Base-by-base conservation (phyloP, 768 basidiomycete species). In the Phlebiopsis gigantea region DNA sequence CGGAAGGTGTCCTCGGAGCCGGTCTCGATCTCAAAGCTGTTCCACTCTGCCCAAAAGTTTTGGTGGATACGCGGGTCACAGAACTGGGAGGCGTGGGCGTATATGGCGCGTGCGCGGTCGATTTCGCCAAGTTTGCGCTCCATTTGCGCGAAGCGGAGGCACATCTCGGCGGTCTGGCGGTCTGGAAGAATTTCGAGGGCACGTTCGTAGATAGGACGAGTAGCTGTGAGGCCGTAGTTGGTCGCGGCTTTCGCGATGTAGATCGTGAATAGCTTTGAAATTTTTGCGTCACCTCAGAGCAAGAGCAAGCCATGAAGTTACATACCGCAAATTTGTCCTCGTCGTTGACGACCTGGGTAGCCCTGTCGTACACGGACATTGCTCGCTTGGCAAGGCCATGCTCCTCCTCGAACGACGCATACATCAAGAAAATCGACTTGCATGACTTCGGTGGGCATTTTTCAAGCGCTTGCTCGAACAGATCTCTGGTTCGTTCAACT, bases 41-140 rank as follows among this genome's bases (percentile, higher is more conserved):
- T 94, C 97, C 97, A 98, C 68, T 97, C 93, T 28, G 79, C 72
- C 97, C 97, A 98, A 79, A 98, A 98, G 58, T 86, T 84, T 31
- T 93, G 87, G 68, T 90, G 84, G 60, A 89, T 82, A 17, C 96
- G 83, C 12, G 96, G 96, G 68, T 98, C 96, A 71, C 96, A 99
- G 80, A 99, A 98, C 67, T 99, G 97, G 19, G 92, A 93, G 0
- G 97, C 96, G 67, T 98, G 96, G 1, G 94, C 96, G 63, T 96
- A 98, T 62, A 98, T 89, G 1, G 94, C 89, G 48, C 97, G 85
- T 12, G 97, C 97, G 24, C 97, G 82, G 74, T 99, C 97, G 71
- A 99, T 98, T 75, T 99, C 97, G 53, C 97, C 97, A 31, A 99
- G 84, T 70, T 99, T 99, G 63, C 96, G 87, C 71, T 99, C 97